Evolutionary conservation across 371 early-diverging fungal species (phyloP), one percentile per base, ranked within the genome.

Genomic region (Mucor racemosus): DNA sequence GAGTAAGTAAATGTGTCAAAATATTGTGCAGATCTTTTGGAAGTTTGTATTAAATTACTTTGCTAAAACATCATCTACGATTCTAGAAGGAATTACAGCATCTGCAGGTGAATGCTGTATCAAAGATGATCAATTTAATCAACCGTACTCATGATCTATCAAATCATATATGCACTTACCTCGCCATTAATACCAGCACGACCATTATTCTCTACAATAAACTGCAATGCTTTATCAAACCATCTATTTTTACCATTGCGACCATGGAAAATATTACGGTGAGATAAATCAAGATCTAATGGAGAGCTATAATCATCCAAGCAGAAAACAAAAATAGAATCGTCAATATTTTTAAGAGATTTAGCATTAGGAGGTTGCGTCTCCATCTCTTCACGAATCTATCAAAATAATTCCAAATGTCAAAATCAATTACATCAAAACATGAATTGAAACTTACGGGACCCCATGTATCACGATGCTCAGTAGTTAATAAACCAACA

Each of bases 151-250:
- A 14, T 40, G 2, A 9, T 40, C 3, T 26, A 26, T 26, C 26
- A n/a, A 33, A 53, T 7, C 48, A 39, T 14, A 48, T 6, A 35
- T n/a, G 9, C 34, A 3, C 40, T 65, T 83, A 90, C 91, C 78
- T 98, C 98, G 46, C 97, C 96, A 77, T 96, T 98, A 66, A 95
- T 84, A 65, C 98, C 98, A 38, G 92, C 91, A 50, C 93, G 89
- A 26, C 97, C 98, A 65, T 89, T 92, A 69, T 79, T 89, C 56
- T 92, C 83, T 26, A 97, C 91, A 67, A 96, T 90, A 57, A 97
- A 76, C 72, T 92, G 92, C 58, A 98, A 76, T 15, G 94, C 80
- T 82, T 97, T 98, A 83, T 98, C 98, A 79, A 95, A 97, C 97
- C 97, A 98, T 33, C 98, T 86, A 80, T 98, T 98, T 35, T 73